A percentile compares a stretch with the other conserved stretches of the same genome.
Evolutionary conservation across 768 basidiomycete species (phyloP).

Genomic region (Tephrocybe sp.): DNA sequence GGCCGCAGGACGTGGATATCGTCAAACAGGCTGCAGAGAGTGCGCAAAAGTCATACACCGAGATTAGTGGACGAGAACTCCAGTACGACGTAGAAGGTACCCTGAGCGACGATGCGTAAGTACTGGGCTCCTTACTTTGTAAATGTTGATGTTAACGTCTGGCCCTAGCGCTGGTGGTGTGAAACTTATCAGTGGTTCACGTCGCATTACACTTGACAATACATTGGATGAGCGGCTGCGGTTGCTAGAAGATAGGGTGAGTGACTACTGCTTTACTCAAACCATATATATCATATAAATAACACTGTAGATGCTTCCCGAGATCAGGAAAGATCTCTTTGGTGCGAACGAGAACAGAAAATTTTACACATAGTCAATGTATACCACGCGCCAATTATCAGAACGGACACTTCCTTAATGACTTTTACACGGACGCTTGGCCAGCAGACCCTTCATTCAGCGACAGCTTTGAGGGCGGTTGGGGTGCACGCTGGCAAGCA

Average conservation of each 20-base stretch:
- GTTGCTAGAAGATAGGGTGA: conserved; percentile 85
- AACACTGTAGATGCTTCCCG: conserved; percentile 84
- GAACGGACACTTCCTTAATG: conserved; percentile 10
- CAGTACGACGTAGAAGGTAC: conserved; percentile 58
- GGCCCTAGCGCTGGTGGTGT: conserved; percentile 82
- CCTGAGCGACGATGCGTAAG: conserved; percentile 67
- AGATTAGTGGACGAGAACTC: conserved; percentile 73
- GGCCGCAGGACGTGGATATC: conserved; percentile 63
- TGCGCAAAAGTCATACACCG: conserved; percentile 69
- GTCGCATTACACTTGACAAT: conserved; percentile 89
- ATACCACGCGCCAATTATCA: conserved; percentile 7
- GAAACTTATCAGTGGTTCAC: conserved; percentile 67
- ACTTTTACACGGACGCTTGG: no score
- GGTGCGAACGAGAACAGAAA: conserved; percentile 91
- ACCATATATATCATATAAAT: neutral
- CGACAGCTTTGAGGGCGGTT: no score
- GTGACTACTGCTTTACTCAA: conserved; percentile 23
- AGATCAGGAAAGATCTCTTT: conserved; percentile 87
- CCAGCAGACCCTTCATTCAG: no score
- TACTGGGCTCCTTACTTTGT: conserved; percentile 22
- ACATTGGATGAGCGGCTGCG: conserved; percentile 90
- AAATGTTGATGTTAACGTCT: neutral
- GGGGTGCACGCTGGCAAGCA: no score
- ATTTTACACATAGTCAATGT: conserved; percentile 68
- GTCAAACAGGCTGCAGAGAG: conserved; percentile 62